Evolutionary conservation across 2,329 filamentous ascomycete species (phyloP).

Genomic region (Microdochium nivale): DNA sequence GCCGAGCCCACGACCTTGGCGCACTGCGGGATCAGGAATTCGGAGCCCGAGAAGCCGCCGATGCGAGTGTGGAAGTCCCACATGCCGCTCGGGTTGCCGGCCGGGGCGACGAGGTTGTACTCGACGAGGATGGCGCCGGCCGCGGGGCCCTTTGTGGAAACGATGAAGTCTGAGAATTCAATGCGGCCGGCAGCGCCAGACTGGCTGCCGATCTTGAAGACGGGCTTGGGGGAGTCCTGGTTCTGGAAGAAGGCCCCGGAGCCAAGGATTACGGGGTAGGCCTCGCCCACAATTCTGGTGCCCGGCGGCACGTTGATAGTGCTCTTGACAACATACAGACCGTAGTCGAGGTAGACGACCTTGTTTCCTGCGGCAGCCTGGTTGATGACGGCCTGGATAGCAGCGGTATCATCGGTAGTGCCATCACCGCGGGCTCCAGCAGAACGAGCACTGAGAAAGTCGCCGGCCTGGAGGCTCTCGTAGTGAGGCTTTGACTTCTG

Average conservation of each 20-base stretch:
- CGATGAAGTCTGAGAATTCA: constrained; percentile 64
- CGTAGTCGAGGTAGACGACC: constrained; percentile 48
- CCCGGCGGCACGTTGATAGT: constrained; percentile 37
- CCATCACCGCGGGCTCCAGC: constrained; percentile 64
- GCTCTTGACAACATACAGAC: constrained; percentile 41
- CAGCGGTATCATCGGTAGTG: constrained; percentile 56
- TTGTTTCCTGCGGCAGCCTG: constrained; percentile 35
- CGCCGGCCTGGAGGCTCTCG: constrained; percentile 40
- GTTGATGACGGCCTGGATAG: constrained; percentile 48
- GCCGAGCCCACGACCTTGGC: constrained; percentile 36
- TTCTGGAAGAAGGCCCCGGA: constrained; percentile 47
- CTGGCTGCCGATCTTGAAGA: constrained; percentile 54
- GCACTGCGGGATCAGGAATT: constrained; percentile 60
- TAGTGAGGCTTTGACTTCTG: constrained; percentile 69
- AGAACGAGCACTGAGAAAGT: constrained; percentile 45
- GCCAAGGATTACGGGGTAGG: constrained; percentile 36
- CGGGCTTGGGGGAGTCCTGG: constrained; percentile 49
- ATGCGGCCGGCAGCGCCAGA: constrained; percentile 55
- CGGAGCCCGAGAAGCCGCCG: constrained; percentile 61
- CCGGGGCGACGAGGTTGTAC: constrained; percentile 54
- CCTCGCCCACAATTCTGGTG: constrained; percentile 22
- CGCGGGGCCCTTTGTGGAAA: constrained; percentile 58
- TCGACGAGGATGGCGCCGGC: constrained; percentile 64
- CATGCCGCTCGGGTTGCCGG: constrained; percentile 39
- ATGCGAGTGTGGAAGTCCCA: constrained; percentile 75